Conservation (phyloP, 2,329 filamentous ascomycete genomes). For the Clarireedia sp. region DNA sequence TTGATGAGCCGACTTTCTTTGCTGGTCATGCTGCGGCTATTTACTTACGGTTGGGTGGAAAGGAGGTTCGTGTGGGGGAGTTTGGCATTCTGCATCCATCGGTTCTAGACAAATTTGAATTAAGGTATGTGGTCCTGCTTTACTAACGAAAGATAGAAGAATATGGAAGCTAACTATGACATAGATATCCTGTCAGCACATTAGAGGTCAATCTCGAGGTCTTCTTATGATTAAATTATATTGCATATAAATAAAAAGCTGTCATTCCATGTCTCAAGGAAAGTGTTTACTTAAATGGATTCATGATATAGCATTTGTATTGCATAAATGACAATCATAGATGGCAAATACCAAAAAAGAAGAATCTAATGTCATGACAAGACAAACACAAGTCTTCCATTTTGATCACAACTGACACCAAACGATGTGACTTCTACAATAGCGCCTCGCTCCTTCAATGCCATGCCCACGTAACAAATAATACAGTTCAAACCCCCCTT, state of each 20-base stretch:
- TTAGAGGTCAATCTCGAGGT: constrained; percentile 91
- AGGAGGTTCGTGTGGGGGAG: constrained; percentile 71
- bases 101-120: constrained; percentile 87
- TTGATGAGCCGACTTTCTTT: constrained; percentile 88
- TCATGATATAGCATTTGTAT: constrained; percentile 17
- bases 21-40: constrained; percentile 81
- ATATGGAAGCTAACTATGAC: constrained; percentile 15
- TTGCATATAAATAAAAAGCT: not conserved
- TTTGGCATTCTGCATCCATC: constrained; percentile 92
- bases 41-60: constrained; percentile 65
- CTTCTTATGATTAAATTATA: constrained; percentile 56
- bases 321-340: constrained; percentile 14
- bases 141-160: not conserved
- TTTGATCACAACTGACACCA: not conserved
- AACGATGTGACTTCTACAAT: constrained; percentile 6
- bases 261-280: not conserved
- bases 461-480: constrained; percentile 8
- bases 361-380: not conserved
- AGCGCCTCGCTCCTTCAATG: constrained; percentile 20
- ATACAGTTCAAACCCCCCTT: not conserved
- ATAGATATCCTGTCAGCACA: constrained; percentile 81
- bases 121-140: constrained; percentile 48
- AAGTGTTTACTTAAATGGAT: not conserved
- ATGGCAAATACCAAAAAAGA: not conserved
- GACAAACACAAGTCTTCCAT: not conserved